Evolutionary conservation across 208 protist species (phyloP).

Genomic region (Crithidia bombi): DNA sequence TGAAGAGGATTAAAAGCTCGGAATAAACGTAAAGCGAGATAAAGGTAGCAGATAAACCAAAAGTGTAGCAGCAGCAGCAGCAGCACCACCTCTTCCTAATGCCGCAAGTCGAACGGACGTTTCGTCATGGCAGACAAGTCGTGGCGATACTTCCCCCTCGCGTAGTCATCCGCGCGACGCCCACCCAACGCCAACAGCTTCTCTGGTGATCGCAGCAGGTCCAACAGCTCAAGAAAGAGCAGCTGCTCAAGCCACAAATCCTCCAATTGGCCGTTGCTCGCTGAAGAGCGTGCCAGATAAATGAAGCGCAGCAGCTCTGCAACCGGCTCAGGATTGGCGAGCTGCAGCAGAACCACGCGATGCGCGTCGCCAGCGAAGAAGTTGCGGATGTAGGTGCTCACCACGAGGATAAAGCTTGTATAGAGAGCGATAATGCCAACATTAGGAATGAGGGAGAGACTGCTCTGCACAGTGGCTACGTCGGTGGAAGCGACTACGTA

Average conservation of each 20-base stretch:
- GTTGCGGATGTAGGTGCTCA: slow-evolving; percentile 62
- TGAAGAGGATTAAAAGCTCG: slow-evolving; percentile 11
- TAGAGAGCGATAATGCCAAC: slow-evolving; percentile 79
- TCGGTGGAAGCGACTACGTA: slow-evolving; percentile 47
- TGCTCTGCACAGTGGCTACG: slow-evolving; percentile 37
- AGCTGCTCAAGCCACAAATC: slow-evolving; percentile 70
- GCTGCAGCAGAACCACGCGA: slow-evolving; percentile 51
- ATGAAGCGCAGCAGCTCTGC: slow-evolving; percentile 57
- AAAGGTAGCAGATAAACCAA: not conserved
- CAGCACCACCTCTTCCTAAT: too few species aligned
- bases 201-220: slow-evolving; percentile 65
- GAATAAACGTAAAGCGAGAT: not conserved
- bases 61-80: slow-evolving; percentile 8
- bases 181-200: slow-evolving; percentile 51
- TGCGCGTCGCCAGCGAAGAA: slow-evolving; percentile 56
- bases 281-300: slow-evolving; percentile 57
- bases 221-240: slow-evolving; percentile 72
- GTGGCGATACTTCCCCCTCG: slow-evolving; percentile 25
- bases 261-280: slow-evolving; percentile 45
- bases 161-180: slow-evolving; percentile 59
- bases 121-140: slow-evolving; percentile 34
- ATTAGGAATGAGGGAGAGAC: slow-evolving; percentile 58
- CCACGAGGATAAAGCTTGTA: slow-evolving; percentile 73
- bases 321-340: slow-evolving; percentile 63
- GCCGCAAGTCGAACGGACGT: slow-evolving; percentile 35